Evolutionary conservation across 2,329 filamentous ascomycete species (phyloP), one percentile per base, ranked within the genome.

Genomic region (Colletotrichum costaricense): DNA sequence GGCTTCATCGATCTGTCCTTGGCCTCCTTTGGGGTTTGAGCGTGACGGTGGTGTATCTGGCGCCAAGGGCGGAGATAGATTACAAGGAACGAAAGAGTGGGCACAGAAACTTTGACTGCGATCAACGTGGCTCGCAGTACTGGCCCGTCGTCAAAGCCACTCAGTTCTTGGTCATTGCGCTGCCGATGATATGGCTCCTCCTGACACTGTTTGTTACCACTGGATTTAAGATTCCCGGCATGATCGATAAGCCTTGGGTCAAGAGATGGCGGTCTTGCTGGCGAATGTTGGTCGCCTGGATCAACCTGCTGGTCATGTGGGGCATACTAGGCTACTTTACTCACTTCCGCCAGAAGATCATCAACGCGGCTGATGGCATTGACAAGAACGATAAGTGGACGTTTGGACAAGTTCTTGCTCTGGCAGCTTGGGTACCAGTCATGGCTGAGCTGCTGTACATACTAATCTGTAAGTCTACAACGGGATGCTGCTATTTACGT

Each of bases 341-440:
- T 1, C 57, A 58, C 5, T 81, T 80, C 67, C 72, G 80, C 9
- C 49, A 60, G 33, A 56, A 54, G 3, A 69, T 79, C 5, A 62
- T 75, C 24, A 11, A 65, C 2, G 19, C 42, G 0, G 73, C 78
- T 16, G 75, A 75, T 16, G 42, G 63, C 11, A 54, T 74, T 8
- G 76, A 79, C 60, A 64, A 75, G 35, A 75, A 80, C 33, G 76
- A 70, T 1, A 67, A 73, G 26, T 82, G 80, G 79, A 80, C 77
- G 4, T 82, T 82, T 60, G 77, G 79, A 0, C 80, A 82, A 72
- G 78, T 80, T 4, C 69, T 81, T 3, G 75, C 79, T 0, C 63
- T 82, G 22, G 78, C 78, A 5, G 79, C 78, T 0, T 82, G 81
- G 80, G 73, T 77, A 9, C 79, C 80, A 0, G 76, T 81, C 1